Evolutionary conservation across 768 basidiomycete genomes (phyloP).

Genomic region (Amanita rimosa): DNA sequence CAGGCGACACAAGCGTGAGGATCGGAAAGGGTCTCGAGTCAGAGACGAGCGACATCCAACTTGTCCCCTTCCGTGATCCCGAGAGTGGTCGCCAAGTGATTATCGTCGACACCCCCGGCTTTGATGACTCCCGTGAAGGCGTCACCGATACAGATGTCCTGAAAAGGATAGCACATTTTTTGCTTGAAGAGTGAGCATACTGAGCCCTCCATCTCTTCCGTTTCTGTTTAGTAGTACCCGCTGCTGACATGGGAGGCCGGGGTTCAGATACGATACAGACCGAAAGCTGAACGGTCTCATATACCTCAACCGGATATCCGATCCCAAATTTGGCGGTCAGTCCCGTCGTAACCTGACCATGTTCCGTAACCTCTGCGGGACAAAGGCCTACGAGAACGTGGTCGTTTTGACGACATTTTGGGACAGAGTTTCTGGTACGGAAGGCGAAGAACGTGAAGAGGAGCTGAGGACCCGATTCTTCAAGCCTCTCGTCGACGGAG

Average conservation of each 20-base stretch:
- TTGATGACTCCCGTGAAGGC: background rate
- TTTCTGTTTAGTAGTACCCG: no score
- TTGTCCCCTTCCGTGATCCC: background rate
- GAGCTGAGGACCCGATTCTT: no score
- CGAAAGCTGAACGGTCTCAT: no score
- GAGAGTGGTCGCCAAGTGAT: background rate
- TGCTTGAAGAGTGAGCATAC: no score
- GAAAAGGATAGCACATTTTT: no score
- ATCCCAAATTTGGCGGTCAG: background rate
- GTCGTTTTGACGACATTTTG: no score
- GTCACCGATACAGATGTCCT: background rate
- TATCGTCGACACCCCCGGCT: background rate
- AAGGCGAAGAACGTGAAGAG: background rate
- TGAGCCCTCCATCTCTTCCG: no score
- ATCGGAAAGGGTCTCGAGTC: background rate
- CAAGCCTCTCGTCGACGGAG: no score
- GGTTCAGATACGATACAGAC: no score
- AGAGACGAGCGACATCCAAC: background rate
- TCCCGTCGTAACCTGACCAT: background rate
- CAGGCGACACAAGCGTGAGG: background rate
- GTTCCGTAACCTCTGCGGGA: no score
- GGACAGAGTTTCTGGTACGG: background rate
- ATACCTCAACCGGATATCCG: background rate
- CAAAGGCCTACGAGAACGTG: background rate
- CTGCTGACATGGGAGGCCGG: no score